Evolutionary conservation across 441 rosid species (phyloP).

Genomic region (Francoa sonchifolia): DNA sequence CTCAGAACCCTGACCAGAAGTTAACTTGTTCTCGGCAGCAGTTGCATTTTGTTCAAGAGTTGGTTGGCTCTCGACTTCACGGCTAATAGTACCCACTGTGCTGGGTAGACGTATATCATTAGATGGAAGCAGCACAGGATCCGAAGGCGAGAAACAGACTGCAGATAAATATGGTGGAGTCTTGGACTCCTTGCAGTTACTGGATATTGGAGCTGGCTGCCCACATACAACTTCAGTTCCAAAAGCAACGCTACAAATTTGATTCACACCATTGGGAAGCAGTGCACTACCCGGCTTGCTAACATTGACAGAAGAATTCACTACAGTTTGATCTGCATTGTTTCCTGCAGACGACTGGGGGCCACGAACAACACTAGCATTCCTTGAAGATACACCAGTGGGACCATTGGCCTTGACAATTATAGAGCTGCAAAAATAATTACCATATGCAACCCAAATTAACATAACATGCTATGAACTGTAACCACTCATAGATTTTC

Average conservation of each 20-base stretch:
- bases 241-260: slow-evolving; percentile 22
- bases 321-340: slow-evolving; percentile 24
- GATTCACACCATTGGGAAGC: slow-evolving; percentile 23
- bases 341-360: slow-evolving; percentile 23
- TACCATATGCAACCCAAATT: no score
- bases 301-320: slow-evolving; percentile 20
- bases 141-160: slow-evolving; percentile 46
- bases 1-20: slow-evolving; percentile 23
- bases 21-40: slow-evolving; percentile 32
- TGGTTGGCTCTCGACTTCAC: slow-evolving; percentile 33
- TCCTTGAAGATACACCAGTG: slow-evolving; percentile 30
- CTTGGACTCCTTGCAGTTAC: slow-evolving; percentile 22
- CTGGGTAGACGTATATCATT: slow-evolving; percentile 25
- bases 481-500: no score
- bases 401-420: slow-evolving; percentile 37
- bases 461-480: no score
- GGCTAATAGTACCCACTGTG: slow-evolving; percentile 34
- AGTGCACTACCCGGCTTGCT: slow-evolving; percentile 22
- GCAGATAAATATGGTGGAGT: slow-evolving; percentile 42
- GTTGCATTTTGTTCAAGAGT: slow-evolving; percentile 25
- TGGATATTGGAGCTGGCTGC: slow-evolving; percentile 25
- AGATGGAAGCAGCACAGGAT: slow-evolving; percentile 48
- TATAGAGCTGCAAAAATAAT: slow-evolving; percentile 40
- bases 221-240: slow-evolving; percentile 27
- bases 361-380: slow-evolving; percentile 17